A percentile compares a stretch with the other conserved stretches of the same genome.
phyloP scores from a whole-genome alignment of 352 stramenopile species.

The Phytophthora syringae region DNA sequence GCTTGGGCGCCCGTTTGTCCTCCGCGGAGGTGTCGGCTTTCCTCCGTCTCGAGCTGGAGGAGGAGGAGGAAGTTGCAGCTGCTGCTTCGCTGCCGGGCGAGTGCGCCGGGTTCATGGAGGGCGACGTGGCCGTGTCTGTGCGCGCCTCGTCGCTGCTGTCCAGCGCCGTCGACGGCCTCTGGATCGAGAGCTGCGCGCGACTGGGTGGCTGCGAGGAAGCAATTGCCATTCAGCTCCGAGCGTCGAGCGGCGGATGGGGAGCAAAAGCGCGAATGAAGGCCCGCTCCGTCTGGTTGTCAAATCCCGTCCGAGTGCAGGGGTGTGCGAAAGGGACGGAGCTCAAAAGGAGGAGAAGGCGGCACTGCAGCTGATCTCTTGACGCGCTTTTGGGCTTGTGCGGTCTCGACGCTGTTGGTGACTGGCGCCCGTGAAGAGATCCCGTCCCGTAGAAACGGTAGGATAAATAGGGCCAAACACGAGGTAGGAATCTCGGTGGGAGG shows the following conservation, averaged over 20 bases:
- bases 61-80: background rate
- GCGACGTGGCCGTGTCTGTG: conserved; percentile 41
- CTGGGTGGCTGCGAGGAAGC: conserved; percentile 18
- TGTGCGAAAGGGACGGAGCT: conserved; percentile 27
- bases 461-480: conserved; percentile 24
- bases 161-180: conserved; percentile 21
- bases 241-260: conserved; percentile 33
- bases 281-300: conserved; percentile 35
- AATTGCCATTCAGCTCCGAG: conserved; percentile 41
- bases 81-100: conserved; percentile 27
- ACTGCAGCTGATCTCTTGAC: conserved; percentile 1
- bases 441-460: no score
- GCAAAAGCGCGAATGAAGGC: conserved; percentile 29
- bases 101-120: conserved; percentile 37
- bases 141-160: conserved; percentile 50
- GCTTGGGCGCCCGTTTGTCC: conserved; percentile 35
- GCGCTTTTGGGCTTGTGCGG: conserved; percentile 16
- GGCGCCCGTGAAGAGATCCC: conserved; percentile 5
- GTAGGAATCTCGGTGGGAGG: conserved; percentile 24
- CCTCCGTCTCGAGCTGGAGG: conserved; percentile 20
- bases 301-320: conserved; percentile 15
- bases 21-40: conserved; percentile 24
- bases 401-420: conserved; percentile 9
- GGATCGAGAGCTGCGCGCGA: conserved; percentile 29
- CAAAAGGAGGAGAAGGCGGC: background rate